Conservation (phyloP, 2,329 filamentous ascomycete genomes). For the Thermomyces lanuginosus region DNA sequence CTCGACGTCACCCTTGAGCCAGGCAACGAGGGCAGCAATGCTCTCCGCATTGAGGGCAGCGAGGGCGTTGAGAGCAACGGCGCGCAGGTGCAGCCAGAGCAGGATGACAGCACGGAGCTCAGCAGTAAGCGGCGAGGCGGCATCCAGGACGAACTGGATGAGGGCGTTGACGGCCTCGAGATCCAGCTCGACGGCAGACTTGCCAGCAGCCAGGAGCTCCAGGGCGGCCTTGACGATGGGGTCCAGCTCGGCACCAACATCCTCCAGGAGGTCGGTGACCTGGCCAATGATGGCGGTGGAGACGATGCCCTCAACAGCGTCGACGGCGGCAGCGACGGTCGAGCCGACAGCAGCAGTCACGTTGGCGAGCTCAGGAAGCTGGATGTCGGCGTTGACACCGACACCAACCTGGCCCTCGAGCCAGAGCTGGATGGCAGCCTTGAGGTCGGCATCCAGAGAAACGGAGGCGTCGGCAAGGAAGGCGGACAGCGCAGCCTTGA, state of each 20-base stretch:
- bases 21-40: constrained; percentile 14
- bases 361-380: constrained; percentile 15
- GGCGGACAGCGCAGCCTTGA: constrained; percentile 16
- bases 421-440: constrained; percentile 18
- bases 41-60: constrained; percentile 13
- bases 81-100: constrained; percentile 21
- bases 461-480: constrained; percentile 16
- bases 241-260: constrained; percentile 13
- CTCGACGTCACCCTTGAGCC: constrained; percentile 16
- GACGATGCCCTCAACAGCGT: constrained; percentile 15
- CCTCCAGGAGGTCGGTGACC: constrained; percentile 19
- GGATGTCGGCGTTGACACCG: constrained; percentile 15
- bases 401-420: constrained; percentile 14
- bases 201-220: constrained; percentile 14
- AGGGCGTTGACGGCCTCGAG: constrained; percentile 16
- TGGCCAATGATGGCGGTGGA: constrained; percentile 14
- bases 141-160: constrained; percentile 17
- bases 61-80: constrained; percentile 13
- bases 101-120: constrained; percentile 22
- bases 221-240: constrained; percentile 15
- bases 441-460: constrained; percentile 14
- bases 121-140: constrained; percentile 17
- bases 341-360: constrained; percentile 18
- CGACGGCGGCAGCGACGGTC: constrained; percentile 15
- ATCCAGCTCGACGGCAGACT: constrained; percentile 13